phyloP scores from a whole-genome alignment of 2,329 filamentous ascomycete species.

The Botrytis fabae region DNA sequence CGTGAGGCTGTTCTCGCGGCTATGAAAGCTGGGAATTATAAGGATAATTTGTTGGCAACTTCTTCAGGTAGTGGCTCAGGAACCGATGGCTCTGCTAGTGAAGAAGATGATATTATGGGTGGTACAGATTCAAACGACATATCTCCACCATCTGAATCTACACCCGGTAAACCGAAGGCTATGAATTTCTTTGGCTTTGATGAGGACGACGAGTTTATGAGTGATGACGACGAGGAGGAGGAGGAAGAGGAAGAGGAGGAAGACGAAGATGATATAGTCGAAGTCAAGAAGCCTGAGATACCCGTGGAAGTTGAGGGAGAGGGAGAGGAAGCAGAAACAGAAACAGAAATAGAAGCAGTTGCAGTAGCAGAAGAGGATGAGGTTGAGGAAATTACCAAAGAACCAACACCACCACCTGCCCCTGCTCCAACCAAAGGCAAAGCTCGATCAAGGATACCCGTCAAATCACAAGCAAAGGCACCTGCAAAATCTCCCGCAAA shows the following conservation, averaged over 20 bases:
- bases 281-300: conserved; percentile 28
- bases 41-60: conserved; percentile 56
- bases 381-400: conserved; percentile 32
- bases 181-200: conserved; percentile 72
- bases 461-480: conserved; percentile 39
- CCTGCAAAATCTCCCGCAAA: conserved; percentile 42
- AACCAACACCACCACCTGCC: conserved; percentile 30
- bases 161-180: conserved; percentile 40
- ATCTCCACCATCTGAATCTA: conserved; percentile 49
- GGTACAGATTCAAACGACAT: conserved; percentile 45
- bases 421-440: conserved; percentile 38
- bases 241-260: conserved; percentile 28
- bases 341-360: conserved; percentile 6
- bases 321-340: conserved; percentile 21
- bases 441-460: conserved; percentile 25
- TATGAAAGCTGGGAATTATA: conserved; percentile 64
- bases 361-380: conserved; percentile 29
- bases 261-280: conserved; percentile 25
- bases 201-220: conserved; percentile 75
- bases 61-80: conserved; percentile 42
- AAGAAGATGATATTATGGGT: conserved; percentile 39
- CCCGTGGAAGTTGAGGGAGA: conserved; percentile 47
- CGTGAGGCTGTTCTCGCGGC: conserved; percentile 71
- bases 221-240: conserved; percentile 59
- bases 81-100: conserved; percentile 29